phyloP scores from a whole-genome alignment of 768 basidiomycete species.

The Russula abietina region DNA sequence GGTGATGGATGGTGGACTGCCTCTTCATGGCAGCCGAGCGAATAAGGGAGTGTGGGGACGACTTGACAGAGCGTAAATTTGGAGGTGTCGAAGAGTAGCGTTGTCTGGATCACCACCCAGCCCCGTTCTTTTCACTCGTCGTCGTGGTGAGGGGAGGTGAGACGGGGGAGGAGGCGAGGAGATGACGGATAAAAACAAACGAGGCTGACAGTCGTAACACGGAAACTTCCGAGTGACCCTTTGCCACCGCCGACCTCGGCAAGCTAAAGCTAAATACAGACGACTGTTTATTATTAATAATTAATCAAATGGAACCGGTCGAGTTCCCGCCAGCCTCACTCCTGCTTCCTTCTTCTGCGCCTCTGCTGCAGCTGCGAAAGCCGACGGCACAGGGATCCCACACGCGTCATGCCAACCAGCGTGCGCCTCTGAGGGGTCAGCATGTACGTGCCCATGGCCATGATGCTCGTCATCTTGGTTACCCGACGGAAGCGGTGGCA shows the following conservation, averaged over 20 bases:
- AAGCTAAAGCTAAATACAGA: neutral
- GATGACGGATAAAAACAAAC: neutral
- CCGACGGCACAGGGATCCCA: slow-evolving; percentile 81
- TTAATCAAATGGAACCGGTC: slow-evolving; percentile 73
- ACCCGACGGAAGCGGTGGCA: slow-evolving; percentile 30
- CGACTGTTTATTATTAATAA: neutral
- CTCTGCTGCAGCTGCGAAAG: slow-evolving; percentile 62
- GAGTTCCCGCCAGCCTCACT: slow-evolving; percentile 48
- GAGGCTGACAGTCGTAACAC: neutral
- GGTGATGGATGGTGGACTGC: slow-evolving; percentile 49
- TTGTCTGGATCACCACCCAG: neutral
- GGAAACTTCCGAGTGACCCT: slow-evolving; percentile 14
- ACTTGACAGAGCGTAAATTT: neutral
- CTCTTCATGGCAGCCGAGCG: slow-evolving; percentile 34
- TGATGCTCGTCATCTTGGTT: slow-evolving; percentile 38
- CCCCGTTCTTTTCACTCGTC: slow-evolving; percentile 6
- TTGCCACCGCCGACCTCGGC: slow-evolving; percentile 2
- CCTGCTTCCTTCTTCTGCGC: slow-evolving; percentile 38
- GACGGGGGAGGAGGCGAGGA: neutral
- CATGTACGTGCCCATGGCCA: slow-evolving; percentile 45
- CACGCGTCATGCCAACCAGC: slow-evolving; percentile 88
- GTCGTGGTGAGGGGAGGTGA: slow-evolving; percentile 9
- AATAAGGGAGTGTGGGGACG: slow-evolving; percentile 14
- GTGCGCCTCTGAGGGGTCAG: slow-evolving; percentile 41
- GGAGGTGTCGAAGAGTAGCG: neutral